Percentiles rank a stretch among this genome's conserved stretches.
Evolutionary conservation across 23 red algal genomes (phyloP).

Genomic region (Gracilaria gracilis): DNA sequence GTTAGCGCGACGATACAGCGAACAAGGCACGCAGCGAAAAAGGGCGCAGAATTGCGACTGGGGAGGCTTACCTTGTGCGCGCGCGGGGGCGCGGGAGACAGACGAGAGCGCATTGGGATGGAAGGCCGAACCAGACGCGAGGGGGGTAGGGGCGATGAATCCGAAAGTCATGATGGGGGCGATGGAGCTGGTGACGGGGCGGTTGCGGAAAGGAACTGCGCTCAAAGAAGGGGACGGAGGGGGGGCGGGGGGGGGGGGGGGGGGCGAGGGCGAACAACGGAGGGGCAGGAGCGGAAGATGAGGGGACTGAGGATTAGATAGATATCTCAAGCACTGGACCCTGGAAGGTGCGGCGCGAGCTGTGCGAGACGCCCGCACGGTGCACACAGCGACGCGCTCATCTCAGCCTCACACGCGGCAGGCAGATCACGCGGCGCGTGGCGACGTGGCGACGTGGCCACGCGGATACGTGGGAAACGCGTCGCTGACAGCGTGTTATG

Average conservation of each 20-base stretch:
- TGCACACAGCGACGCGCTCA: background rate
- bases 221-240: background rate
- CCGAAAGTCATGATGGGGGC: constrained; percentile 42
- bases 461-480: no score
- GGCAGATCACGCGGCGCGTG: no score
- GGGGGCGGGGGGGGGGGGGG: background rate
- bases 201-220: background rate
- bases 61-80: constrained; percentile 1
- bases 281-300: background rate
- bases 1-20: background rate
- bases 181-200: background rate
- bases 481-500: no score
- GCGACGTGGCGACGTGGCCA: no score
- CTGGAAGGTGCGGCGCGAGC: background rate
- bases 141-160: constrained; percentile 69
- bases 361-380: background rate
- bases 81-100: background rate
- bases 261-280: background rate
- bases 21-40: background rate
- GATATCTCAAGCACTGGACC: no score
- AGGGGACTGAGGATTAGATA: no score
- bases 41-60: background rate
- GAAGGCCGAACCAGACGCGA: constrained; percentile 36
- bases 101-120: constrained; percentile 1
- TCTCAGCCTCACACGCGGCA: background rate